Evolutionary conservation across 495 filamentous ascomycete genomes (phyloP), one percentile per base, ranked within the genome.

Genomic region (Talaromyces ruber): DNA sequence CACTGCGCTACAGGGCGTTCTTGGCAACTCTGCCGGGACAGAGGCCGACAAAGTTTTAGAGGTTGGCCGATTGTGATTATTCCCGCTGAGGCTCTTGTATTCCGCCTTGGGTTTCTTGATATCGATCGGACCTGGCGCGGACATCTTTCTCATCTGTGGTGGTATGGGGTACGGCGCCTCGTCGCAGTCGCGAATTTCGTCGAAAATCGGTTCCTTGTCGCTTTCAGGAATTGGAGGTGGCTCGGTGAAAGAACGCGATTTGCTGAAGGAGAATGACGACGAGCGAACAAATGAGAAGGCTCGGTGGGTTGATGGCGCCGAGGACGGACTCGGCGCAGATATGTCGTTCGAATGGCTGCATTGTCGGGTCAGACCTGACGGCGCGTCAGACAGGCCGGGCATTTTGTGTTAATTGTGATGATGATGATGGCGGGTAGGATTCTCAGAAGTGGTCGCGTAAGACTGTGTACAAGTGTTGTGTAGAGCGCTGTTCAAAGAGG

Each of bases 121-220:
- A 11, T 43, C 39, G 16, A 59, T 21, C 29, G 54, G 26, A 9
- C 54, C 54, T 3, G 54, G 26, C 9, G 54, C 29, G 14, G 54
- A 57, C 54, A 34, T 32, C 54, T 57, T 57, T 34, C 54, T n/a
- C 26, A 25, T 29, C 22, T 34, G 26, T 6, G 54, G 54, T 14
- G 54, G 54, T 16, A 45, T 43, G 11, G 59, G 59, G 21, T 60
- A 60, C 14, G 59, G 59, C 22, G 59, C 59, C 43, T 60, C 59
- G 59, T 60, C 59, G 39, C 59, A 60, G 26, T 60, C 59, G 43
- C 59, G 59, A 14, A 60, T 60, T 34, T 60, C 59, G 25, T 60
- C 59, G 25, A 60, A 60, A 24, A 60, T 60, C 1, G 59, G 59
- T 22, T 60, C 59, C 59, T 60, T 60, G 16, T 60, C 59, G 59